These are phyloP conservation scores for Aciculosporium take DNA, from an alignment of 2,329 filamentous ascomycete genomes.

Conservation along the genomic window DNA sequence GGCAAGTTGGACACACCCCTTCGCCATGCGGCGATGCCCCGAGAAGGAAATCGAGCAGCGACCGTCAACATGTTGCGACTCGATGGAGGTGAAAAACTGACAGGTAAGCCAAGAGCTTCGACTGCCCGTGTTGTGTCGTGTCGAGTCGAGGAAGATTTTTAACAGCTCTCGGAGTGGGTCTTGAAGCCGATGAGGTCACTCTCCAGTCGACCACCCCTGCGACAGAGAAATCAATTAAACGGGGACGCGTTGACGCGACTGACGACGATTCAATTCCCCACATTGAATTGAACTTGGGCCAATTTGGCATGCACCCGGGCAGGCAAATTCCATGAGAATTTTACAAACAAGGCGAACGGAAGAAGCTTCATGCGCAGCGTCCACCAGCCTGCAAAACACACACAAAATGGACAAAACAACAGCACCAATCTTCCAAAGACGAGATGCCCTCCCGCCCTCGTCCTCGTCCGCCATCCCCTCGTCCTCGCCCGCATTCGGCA, in stretches of 20 bases:
- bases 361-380: neutral
- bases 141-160: too few species aligned
- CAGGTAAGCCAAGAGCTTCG: neutral
- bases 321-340: too few species aligned
- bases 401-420: constrained; percentile 24
- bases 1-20: constrained; percentile 31
- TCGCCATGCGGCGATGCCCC: constrained; percentile 9
- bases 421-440: constrained; percentile 23
- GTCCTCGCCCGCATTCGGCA: constrained; percentile 81
- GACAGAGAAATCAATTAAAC: constrained; percentile 21
- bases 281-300: neutral
- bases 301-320: neutral
- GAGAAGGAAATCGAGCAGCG: constrained; percentile 13
- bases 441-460: constrained; percentile 20
- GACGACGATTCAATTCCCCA: neutral
- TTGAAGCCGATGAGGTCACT: constrained; percentile 18
- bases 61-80: constrained; percentile 13
- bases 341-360: too few species aligned
- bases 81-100: neutral
- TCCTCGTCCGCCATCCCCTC: constrained; percentile 56
- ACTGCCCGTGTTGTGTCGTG: too few species aligned
- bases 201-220: constrained; percentile 13
- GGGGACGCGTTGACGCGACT: constrained; percentile 23
- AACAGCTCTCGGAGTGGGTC: neutral
- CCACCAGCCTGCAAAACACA: neutral